These are phyloP conservation scores for Sclerotinia borealis DNA, from an alignment of 2,329 filamentous ascomycete species.

Conservation along the genomic window DNA sequence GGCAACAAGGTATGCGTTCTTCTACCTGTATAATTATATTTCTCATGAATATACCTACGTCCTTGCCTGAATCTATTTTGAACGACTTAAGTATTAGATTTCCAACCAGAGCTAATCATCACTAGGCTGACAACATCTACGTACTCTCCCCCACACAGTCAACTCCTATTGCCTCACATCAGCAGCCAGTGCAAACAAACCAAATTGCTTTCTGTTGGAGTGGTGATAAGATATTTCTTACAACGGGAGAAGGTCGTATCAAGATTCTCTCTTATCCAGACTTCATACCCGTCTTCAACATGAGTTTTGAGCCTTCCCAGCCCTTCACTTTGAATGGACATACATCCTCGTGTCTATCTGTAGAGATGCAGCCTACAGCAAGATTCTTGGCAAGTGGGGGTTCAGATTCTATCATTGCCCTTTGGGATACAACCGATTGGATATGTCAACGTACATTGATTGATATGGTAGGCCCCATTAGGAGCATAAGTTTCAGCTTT, in stretches of 20 bases:
- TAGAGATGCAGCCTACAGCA: slow-evolving; percentile 64
- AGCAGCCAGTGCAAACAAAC: slow-evolving; percentile 61
- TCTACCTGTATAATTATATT: background rate
- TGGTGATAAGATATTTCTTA: slow-evolving; percentile 63
- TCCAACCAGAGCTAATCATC: background rate
- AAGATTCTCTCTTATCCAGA: slow-evolving; percentile 64
- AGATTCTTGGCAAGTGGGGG: slow-evolving; percentile 69
- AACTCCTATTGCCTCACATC: slow-evolving; percentile 50
- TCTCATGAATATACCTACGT: background rate
- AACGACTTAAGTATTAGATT: background rate
- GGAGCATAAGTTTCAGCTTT: slow-evolving; percentile 68
- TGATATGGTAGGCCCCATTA: slow-evolving; percentile 62
- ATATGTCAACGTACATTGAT: slow-evolving; percentile 67
- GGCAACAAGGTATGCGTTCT: slow-evolving; percentile 61
- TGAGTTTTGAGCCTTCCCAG: slow-evolving; percentile 41
- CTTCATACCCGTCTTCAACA: slow-evolving; percentile 49
- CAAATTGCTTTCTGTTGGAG: slow-evolving; percentile 70
- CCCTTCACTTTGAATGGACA: slow-evolving; percentile 62
- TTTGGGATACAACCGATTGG: slow-evolving; percentile 77
- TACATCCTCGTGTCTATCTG: slow-evolving; percentile 63
- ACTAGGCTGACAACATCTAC: slow-evolving; percentile 55
- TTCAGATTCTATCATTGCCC: slow-evolving; percentile 65
- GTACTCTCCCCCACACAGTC: slow-evolving; percentile 55
- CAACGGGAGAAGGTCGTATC: slow-evolving; percentile 64
- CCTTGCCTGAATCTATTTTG: background rate